A percentile compares a stretch with the other conserved stretches of the same genome.
phyloP scores from a whole-genome alignment of 495 filamentous ascomycete species.

The Rusavskia elegans region DNA sequence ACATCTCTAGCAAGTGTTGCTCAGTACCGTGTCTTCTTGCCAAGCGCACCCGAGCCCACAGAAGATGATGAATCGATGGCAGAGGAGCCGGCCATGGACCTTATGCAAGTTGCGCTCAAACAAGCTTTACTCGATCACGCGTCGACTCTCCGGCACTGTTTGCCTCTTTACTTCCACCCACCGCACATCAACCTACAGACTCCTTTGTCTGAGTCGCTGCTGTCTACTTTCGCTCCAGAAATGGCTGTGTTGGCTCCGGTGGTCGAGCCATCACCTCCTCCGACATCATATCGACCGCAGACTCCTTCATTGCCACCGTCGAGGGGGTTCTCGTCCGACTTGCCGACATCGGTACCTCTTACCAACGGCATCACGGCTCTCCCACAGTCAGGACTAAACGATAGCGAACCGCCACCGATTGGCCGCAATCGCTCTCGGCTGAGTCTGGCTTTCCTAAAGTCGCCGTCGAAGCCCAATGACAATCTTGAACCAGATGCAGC shows the following conservation, averaged over 20 bases:
- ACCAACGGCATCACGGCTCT: constrained; percentile 5
- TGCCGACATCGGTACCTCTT: not conserved
- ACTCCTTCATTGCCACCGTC: constrained; percentile 5
- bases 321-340: not conserved
- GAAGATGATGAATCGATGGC: constrained; percentile 28
- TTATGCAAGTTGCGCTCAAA: constrained; percentile 68
- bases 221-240: constrained; percentile 35
- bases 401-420: not conserved
- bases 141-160: constrained; percentile 65
- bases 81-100: constrained; percentile 34
- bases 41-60: constrained; percentile 22
- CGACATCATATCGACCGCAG: constrained; percentile 13
- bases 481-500: constrained; percentile 1
- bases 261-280: constrained; percentile 13
- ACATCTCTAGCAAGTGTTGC: constrained; percentile 53
- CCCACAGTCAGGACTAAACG: not conserved
- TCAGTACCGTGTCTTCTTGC: constrained; percentile 57
- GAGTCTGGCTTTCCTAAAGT: constrained; percentile 13
- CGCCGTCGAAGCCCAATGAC: not conserved
- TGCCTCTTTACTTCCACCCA: constrained; percentile 48
- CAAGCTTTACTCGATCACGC: constrained; percentile 83
- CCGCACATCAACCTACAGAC: constrained; percentile 42
- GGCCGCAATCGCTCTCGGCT: constrained; percentile 4
- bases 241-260: constrained; percentile 17
- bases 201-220: constrained; percentile 31